These are phyloP conservation scores for Gymnopilus dilepis DNA, from an alignment of 768 basidiomycete species.

Conservation along the genomic window DNA sequence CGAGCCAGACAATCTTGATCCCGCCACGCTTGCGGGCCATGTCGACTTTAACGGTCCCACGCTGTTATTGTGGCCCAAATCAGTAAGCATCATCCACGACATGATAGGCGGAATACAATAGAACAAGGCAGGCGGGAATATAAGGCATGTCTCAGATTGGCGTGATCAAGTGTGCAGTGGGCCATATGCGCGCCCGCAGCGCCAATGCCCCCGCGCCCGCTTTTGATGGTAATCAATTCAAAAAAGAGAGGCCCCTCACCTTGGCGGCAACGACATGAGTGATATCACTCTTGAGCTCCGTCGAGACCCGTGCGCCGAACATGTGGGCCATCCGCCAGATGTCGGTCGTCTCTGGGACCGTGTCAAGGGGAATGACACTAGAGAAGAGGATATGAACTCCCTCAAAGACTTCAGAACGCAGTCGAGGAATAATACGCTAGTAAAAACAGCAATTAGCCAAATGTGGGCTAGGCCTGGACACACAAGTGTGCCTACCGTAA, in stretches of 20 bases:
- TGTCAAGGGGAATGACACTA: slow-evolving; percentile 92
- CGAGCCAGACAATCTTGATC: slow-evolving; percentile 84
- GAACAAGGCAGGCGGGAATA: not conserved
- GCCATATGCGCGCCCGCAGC: not conserved
- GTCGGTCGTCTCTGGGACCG: slow-evolving; percentile 76
- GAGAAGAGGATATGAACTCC: slow-evolving; percentile 90
- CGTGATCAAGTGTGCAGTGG: not conserved
- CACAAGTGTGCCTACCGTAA: slow-evolving; percentile 64
- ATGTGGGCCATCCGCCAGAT: slow-evolving; percentile 86
- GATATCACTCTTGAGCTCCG: slow-evolving; percentile 64
- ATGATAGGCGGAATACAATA: slow-evolving; percentile 7
- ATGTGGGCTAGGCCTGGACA: not conserved
- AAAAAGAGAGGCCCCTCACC: slow-evolving; percentile 45
- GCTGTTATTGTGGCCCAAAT: slow-evolving; percentile 46
- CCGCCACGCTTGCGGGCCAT: slow-evolving; percentile 75
- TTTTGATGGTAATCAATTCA: not conserved
- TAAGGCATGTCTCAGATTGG: not conserved
- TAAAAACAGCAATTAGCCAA: slow-evolving; percentile 4
- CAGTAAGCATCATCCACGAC: not conserved
- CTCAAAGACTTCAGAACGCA: slow-evolving; percentile 77
- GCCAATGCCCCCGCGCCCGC: not conserved
- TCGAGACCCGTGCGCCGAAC: slow-evolving; percentile 86
- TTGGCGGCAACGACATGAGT: slow-evolving; percentile 95
- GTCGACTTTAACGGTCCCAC: slow-evolving; percentile 92
- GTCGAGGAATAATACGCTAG: slow-evolving; percentile 83